These are phyloP conservation scores for Cercospora zeina DNA, from an alignment of 2,329 filamentous ascomycete genomes.

Conservation along the genomic window DNA sequence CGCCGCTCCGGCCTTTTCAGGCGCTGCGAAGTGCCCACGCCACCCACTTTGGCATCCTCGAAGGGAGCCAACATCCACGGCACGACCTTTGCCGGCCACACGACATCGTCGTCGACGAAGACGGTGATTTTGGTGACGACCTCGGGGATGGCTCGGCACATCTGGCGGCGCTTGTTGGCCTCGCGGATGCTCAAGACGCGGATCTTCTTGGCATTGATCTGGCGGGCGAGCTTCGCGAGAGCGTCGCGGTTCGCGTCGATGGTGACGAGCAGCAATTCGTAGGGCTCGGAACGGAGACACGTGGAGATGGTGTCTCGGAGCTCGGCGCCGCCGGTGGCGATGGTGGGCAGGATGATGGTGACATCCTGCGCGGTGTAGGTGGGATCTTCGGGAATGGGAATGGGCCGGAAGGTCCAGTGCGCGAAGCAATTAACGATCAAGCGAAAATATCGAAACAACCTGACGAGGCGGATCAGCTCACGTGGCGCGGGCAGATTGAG, in stretches of 20 bases:
- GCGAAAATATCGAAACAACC: constrained; percentile 84
- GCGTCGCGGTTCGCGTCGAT: constrained; percentile 73
- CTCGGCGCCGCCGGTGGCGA: constrained; percentile 82
- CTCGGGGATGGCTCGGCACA: constrained; percentile 84
- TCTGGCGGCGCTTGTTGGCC: constrained; percentile 93
- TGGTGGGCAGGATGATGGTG: constrained; percentile 90
- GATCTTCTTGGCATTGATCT: constrained; percentile 64
- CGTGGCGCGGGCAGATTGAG: constrained; percentile 28
- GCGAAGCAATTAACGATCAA: constrained; percentile 81
- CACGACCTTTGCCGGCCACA: constrained; percentile 81
- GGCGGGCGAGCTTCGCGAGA: constrained; percentile 52
- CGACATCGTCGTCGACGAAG: constrained; percentile 94
- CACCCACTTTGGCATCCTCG: constrained; percentile 78
- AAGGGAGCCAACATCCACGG: constrained; percentile 93
- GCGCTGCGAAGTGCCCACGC: constrained; percentile 88
- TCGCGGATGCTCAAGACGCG: constrained; percentile 75
- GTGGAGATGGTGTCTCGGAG: constrained; percentile 77
- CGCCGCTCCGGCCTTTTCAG: constrained; percentile 68
- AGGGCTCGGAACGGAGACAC: constrained; percentile 68
- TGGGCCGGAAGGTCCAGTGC: constrained; percentile 84
- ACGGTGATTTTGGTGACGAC: constrained; percentile 82
- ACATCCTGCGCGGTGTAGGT: constrained; percentile 78
- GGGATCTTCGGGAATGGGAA: constrained; percentile 79
- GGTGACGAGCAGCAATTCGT: constrained; percentile 80
- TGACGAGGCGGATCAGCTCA: constrained; percentile 45